A percentile compares a stretch with the other conserved stretches of the same genome.
Conservation (phyloP, 768 basidiomycete species). For the Lanmaoa pseudosensibilis region DNA sequence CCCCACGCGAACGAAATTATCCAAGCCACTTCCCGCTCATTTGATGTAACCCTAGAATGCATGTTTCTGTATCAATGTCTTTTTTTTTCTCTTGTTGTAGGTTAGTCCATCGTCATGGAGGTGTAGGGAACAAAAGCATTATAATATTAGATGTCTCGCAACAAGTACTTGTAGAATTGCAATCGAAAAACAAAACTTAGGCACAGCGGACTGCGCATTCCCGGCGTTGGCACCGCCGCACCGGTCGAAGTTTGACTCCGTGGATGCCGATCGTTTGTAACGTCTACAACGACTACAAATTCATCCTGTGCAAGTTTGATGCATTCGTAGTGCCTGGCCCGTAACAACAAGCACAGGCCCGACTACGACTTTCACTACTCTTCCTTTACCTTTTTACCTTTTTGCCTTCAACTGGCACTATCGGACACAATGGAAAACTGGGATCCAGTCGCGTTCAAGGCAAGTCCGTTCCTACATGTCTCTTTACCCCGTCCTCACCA, state of each 20-base stretch:
- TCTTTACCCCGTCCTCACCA: not conserved
- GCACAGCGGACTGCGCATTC: too few relatives aligned
- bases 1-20: conserved; percentile 10
- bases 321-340: not conserved
- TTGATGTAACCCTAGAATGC: conserved; percentile 18
- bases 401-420: not conserved
- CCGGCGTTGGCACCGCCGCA: not conserved
- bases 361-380: not conserved
- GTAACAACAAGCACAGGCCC: conserved; percentile 4
- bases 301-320: not conserved
- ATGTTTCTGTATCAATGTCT: conserved; percentile 1
- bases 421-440: conserved; percentile 26
- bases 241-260: not conserved
- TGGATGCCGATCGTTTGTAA: not conserved
- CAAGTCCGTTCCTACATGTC: conserved; percentile 6
- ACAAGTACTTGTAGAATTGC: not conserved
- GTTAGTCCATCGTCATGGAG: not conserved
- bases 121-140: not conserved
- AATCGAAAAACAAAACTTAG: not conserved
- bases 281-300: not conserved
- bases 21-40: conserved; percentile 21
- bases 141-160: not conserved
- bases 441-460: conserved; percentile 35
- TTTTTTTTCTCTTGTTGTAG: not conserved
- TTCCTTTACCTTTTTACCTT: not conserved